Evolutionary conservation across 495 filamentous ascomycete genomes (phyloP).

Genomic region (Penicillium longicatenatum): DNA sequence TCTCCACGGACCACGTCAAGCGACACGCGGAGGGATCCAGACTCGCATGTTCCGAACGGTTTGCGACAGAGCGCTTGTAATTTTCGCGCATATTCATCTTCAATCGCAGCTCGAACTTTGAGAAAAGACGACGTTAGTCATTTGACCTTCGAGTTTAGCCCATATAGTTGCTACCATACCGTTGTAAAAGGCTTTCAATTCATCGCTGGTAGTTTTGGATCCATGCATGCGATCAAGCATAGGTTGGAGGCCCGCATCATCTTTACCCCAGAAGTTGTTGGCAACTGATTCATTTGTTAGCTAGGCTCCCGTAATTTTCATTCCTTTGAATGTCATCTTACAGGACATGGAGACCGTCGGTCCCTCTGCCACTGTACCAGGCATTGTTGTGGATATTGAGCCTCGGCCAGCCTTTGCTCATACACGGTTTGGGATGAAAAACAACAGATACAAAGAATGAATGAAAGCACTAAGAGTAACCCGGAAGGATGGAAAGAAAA

Average conservation of each 20-base stretch:
- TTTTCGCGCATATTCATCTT: conserved; percentile 97
- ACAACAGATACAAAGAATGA: conserved; percentile 15
- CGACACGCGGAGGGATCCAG: conserved; percentile 78
- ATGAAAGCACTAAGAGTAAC: conserved; percentile 14
- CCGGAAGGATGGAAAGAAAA: conserved; percentile 7
- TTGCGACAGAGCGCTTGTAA: conserved; percentile 84
- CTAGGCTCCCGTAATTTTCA: neutral
- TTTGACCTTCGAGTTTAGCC: too few species aligned
- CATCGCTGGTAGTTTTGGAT: conserved; percentile 94
- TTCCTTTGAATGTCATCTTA: conserved; percentile 31
- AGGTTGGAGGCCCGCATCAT: conserved; percentile 92
- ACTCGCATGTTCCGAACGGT: conserved; percentile 84
- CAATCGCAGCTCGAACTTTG: conserved; percentile 83
- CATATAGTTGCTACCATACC: conserved; percentile 45
- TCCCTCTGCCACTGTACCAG: conserved; percentile 61
- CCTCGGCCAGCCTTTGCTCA: conserved; percentile 49
- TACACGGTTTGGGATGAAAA: conserved; percentile 24
- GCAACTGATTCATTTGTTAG: conserved; percentile 63
- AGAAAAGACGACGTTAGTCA: conserved; percentile 11
- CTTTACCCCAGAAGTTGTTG: conserved; percentile 99
- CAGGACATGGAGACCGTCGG: conserved; percentile 67
- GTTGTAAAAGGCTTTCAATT: conserved; percentile 88
- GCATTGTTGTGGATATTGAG: conserved; percentile 54
- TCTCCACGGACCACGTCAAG: conserved; percentile 87
- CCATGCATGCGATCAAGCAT: conserved; percentile 95